Conservation (phyloP, 768 basidiomycete species). For the Xerocomellus intermedius region DNA sequence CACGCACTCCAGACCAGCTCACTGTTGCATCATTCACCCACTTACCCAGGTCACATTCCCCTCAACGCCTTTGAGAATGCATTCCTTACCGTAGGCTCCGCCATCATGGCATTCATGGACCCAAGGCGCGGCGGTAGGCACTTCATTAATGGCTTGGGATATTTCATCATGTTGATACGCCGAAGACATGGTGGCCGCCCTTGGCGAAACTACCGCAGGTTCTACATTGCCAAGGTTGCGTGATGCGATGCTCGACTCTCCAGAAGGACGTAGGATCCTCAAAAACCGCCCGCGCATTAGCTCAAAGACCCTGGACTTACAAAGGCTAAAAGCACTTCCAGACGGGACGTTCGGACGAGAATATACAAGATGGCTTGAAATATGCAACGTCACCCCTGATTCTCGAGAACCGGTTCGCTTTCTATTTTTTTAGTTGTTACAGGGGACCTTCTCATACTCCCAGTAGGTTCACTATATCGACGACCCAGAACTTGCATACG, state of each 20-base stretch:
- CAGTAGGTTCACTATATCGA: constrained; percentile 88
- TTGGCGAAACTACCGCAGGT: constrained; percentile 91
- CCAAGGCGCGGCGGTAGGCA: constrained; percentile 80
- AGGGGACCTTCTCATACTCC: neutral
- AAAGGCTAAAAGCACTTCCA: constrained; percentile 59
- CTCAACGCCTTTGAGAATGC: constrained; percentile 80
- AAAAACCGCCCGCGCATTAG: constrained; percentile 82
- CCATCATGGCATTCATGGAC: constrained; percentile 75
- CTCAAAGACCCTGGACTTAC: constrained; percentile 71
- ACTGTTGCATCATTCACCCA: constrained; percentile 33
- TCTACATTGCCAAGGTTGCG: constrained; percentile 72
- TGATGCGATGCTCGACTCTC: constrained; percentile 70
- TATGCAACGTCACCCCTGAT: constrained; percentile 89
- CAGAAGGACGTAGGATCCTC: constrained; percentile 83
- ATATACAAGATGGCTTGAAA: constrained; percentile 87
- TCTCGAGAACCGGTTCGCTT: constrained; percentile 79
- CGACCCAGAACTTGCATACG: constrained; percentile 94
- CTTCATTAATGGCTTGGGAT: neutral
- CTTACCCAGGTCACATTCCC: constrained; percentile 80
- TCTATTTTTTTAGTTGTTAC: neutral
- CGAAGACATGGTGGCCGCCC: constrained; percentile 90
- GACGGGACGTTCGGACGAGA: constrained; percentile 83
- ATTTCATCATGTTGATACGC: neutral
- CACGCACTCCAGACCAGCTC: constrained; percentile 17
- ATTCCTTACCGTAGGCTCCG: constrained; percentile 83